A percentile compares a stretch with the other conserved stretches of the same genome.
Evolutionary conservation across 768 basidiomycete species (phyloP).

Genomic region (Gyrodon lividus): DNA sequence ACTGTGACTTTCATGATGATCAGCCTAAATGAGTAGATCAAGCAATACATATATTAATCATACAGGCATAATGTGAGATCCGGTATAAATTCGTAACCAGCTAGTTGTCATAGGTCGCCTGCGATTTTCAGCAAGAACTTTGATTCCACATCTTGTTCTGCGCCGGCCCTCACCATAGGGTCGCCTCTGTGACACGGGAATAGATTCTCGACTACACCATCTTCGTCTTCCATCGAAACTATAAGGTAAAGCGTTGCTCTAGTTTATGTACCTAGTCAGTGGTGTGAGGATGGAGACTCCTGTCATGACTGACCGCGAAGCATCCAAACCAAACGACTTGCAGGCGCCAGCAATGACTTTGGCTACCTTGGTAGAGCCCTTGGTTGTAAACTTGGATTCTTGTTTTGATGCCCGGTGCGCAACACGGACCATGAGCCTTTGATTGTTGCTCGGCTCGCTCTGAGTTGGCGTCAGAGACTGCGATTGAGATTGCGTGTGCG

Average conservation of each 20-base stretch:
- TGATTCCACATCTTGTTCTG: slow-evolving; percentile 22
- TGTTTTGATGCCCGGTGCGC: slow-evolving; percentile 29
- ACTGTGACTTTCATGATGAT: too few species aligned
- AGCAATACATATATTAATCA: neutral
- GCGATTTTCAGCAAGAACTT: slow-evolving; percentile 24
- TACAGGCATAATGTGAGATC: neutral
- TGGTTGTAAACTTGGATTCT: slow-evolving; percentile 32
- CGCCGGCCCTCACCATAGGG: slow-evolving; percentile 25
- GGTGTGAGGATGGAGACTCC: neutral
- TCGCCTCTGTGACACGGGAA: slow-evolving; percentile 30
- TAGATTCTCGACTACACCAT: slow-evolving; percentile 26
- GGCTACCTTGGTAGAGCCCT: slow-evolving; percentile 29
- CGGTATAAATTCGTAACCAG: neutral
- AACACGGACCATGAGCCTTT: slow-evolving; percentile 30
- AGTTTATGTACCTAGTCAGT: neutral
- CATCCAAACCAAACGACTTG: slow-evolving; percentile 29
- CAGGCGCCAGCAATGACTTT: slow-evolving; percentile 28
- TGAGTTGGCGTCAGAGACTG: neutral
- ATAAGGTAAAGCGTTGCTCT: slow-evolving; percentile 29
- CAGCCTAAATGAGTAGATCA: neutral
- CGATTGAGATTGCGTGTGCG: slow-evolving; percentile 2
- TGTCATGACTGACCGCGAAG: slow-evolving; percentile 14
- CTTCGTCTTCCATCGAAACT: slow-evolving; percentile 22
- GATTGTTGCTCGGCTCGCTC: slow-evolving; percentile 4
- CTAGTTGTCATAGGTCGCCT: slow-evolving; percentile 18